Evolutionary conservation across 768 basidiomycete species (phyloP).

Genomic region (Coprinopsis marcescibilis): DNA sequence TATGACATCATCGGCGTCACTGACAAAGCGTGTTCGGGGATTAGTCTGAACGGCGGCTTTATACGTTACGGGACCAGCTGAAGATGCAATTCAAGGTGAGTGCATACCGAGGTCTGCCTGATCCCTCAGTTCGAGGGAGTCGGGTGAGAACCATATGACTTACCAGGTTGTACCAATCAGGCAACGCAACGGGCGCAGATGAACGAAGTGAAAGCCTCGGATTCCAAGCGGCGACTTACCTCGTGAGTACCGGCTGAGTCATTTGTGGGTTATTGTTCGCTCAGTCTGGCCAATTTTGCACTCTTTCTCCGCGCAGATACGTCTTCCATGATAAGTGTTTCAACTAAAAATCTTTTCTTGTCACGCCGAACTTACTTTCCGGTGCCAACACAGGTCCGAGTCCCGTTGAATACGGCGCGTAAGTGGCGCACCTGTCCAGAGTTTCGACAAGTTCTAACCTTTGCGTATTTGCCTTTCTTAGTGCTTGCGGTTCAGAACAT

Average conservation of each 20-base stretch:
- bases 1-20: not conserved
- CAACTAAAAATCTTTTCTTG: not conserved
- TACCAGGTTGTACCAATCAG: slow-evolving; percentile 16
- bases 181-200: slow-evolving; percentile 73
- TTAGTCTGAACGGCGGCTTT: slow-evolving; percentile 63
- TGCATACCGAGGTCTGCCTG: no score
- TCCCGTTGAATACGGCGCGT: slow-evolving; percentile 75
- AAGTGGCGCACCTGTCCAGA: slow-evolving; percentile 15
- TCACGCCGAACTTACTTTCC: slow-evolving; percentile 8
- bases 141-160: not conserved
- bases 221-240: slow-evolving; percentile 77
- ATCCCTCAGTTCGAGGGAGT: not conserved
- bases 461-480: slow-evolving; percentile 15
- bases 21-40: not conserved
- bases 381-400: slow-evolving; percentile 57
- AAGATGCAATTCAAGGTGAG: slow-evolving; percentile 63
- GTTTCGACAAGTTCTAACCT: not conserved
- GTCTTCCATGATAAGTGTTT: slow-evolving; percentile 70
- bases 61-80: slow-evolving; percentile 66
- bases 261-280: not conserved
- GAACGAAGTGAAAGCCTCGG: slow-evolving; percentile 68
- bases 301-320: slow-evolving; percentile 35
- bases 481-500: slow-evolving; percentile 90
- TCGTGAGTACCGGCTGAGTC: slow-evolving; percentile 68
- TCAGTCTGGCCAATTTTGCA: not conserved